These are phyloP conservation scores for Croton setiger DNA, from an alignment of 441 rosid genomes.

Conservation along the genomic window DNA sequence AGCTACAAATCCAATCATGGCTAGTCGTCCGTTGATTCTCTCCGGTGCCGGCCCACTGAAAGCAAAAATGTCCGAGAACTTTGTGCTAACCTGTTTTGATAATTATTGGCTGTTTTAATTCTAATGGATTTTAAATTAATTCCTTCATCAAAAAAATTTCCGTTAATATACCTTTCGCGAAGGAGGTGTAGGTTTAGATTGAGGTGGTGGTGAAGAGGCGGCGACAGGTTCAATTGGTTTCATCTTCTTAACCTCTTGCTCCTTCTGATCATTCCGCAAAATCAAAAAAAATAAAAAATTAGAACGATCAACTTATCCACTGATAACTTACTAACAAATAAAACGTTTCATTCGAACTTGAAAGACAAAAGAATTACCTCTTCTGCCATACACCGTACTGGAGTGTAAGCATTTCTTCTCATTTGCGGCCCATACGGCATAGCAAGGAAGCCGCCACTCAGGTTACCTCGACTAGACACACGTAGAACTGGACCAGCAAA, in stretches of 20 bases:
- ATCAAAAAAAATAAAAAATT: neutral
- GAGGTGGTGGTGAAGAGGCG: conserved; percentile 19
- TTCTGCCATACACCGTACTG: conserved; percentile 48
- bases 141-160: no score
- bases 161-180: conserved; percentile 9
- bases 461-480: conserved; percentile 16
- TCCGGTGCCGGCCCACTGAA: conserved; percentile 90
- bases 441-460: conserved; percentile 11
- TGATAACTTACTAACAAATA: neutral
- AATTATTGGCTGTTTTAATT: no score
- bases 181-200: conserved; percentile 3
- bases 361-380: conserved; percentile 30
- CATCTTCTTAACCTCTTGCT: conserved; percentile 25
- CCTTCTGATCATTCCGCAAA: conserved; percentile 27
- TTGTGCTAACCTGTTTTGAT: conserved; percentile 42
- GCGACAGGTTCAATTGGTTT: conserved; percentile 6
- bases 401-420: conserved; percentile 22
- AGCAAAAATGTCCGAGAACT: conserved; percentile 59
- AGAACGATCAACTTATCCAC: neutral
- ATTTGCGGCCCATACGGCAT: conserved; percentile 19
- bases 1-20: conserved; percentile 79
- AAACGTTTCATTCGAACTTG: neutral
- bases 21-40: conserved; percentile 81
- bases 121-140: no score
- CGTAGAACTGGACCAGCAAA: conserved; percentile 27